Percentiles rank a stretch among this genome's conserved stretches.
These are phyloP conservation scores for Alternaria tenuissima DNA, from an alignment of 2,329 filamentous ascomycete genomes.

Conservation along the genomic window DNA sequence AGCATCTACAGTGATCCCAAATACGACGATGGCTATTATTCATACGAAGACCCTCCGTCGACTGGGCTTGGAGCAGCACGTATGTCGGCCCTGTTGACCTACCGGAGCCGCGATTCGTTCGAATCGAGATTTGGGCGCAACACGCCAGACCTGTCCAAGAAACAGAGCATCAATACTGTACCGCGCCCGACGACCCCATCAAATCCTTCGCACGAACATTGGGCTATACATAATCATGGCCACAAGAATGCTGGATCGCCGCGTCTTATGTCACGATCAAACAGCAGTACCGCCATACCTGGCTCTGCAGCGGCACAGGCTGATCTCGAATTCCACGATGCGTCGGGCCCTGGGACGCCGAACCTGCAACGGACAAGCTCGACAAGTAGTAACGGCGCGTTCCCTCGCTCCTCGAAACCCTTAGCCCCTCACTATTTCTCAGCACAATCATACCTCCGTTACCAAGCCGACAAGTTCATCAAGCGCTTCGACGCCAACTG, in stretches of 20 bases:
- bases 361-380: constrained; percentile 27
- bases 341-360: constrained; percentile 46
- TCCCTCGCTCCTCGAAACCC: constrained; percentile 49
- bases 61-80: constrained; percentile 91
- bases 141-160: constrained; percentile 82
- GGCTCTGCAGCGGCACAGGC: constrained; percentile 35
- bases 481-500: constrained; percentile 98
- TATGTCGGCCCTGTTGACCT: constrained; percentile 96
- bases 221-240: constrained; percentile 62
- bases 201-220: constrained; percentile 55
- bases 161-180: constrained; percentile 80
- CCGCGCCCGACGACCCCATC: constrained; percentile 57
- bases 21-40: constrained; percentile 96
- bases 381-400: constrained; percentile 15
- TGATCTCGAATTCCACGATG: constrained; percentile 59
- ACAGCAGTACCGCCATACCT: constrained; percentile 39
- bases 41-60: constrained; percentile 83
- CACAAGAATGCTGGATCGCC: constrained; percentile 59
- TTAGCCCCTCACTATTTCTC: constrained; percentile 84
- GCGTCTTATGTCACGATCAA: constrained; percentile 48
- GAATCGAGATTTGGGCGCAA: constrained; percentile 95
- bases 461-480: constrained; percentile 96
- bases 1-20: constrained; percentile 98
- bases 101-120: constrained; percentile 95
- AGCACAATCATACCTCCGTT: constrained; percentile 94